Percentiles rank a stretch among this genome's conserved stretches.
Conservation (phyloP, 2,329 filamentous ascomycete species). For the Knoxdaviesia capensis region DNA sequence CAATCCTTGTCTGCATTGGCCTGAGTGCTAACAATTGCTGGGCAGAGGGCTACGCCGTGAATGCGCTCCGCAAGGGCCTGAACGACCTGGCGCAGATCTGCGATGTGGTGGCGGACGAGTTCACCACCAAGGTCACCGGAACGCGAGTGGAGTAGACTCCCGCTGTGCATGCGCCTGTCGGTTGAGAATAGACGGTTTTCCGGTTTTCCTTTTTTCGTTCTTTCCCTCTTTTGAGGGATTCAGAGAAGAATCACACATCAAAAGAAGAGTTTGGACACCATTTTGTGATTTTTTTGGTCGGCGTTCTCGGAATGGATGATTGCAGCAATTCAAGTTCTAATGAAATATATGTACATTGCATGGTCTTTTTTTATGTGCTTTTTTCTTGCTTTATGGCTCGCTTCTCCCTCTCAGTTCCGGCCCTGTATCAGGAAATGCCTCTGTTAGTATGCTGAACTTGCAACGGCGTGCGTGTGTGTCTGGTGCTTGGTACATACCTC, state of each 20-base stretch:
- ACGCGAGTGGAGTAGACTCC: slow-evolving; percentile 16
- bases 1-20: neutral
- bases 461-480: neutral
- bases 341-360: slow-evolving; percentile 2
- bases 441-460: neutral
- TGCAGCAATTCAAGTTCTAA: neutral
- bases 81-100: slow-evolving; percentile 78
- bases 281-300: neutral
- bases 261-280: too few relatives aligned
- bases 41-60: slow-evolving; percentile 57
- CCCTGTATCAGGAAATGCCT: slow-evolving; percentile 16
- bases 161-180: too few relatives aligned
- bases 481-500: slow-evolving; percentile 41
- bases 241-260: too few relatives aligned
- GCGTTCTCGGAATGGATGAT: slow-evolving; percentile 1
- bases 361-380: neutral
- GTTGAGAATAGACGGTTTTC: neutral
- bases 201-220: neutral
- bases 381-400: neutral
- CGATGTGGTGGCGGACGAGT: slow-evolving; percentile 85
- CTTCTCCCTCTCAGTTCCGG: slow-evolving; percentile 26
- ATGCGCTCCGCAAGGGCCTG: slow-evolving; percentile 79
- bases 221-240: neutral
- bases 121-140: slow-evolving; percentile 38
- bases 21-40: slow-evolving; percentile 5